Evolutionary conservation across 1,284 basidiomycete genomes (phyloP), one percentile per base, ranked within the genome.

Genomic region (Cryptococcus sp.): DNA sequence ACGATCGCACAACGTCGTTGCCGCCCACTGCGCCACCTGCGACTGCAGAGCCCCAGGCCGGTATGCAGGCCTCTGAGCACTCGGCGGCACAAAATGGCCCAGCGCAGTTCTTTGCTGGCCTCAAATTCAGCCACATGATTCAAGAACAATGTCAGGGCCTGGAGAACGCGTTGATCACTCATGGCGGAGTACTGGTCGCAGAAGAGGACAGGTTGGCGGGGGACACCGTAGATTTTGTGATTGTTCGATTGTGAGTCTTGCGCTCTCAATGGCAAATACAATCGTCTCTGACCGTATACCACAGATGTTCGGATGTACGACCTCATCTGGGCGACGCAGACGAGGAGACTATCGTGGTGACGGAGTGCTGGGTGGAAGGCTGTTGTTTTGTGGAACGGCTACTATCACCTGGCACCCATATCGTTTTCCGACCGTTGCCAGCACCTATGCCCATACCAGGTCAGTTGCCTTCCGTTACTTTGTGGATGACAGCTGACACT

Each of bases 311-410:
- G 25, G 57, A 59, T 17, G 35, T 59, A 25, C 47, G 57, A 20
- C 57, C 57, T 3, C 19, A 39, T 5, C 35, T 59, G 17, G 51
- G 25, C n/a, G 58, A 53, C 0, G 46, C 41, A 0, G 60, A 48
- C 17, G 31, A 59, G 27, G 44, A 22, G 11, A 56, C 69, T 31
- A 56, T 42, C 22, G 50, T 75, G 1, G 76, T 78, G 16, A 79
- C 78, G 1, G 76, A 78, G 54, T 77, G 74, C 60, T 79, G 76
- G 76, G 66, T 79, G 20, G 78, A 79, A 53, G 70, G 66, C 17
- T 78, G 76, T 54, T 68, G 71, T 42, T 71, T 68, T 56, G 69
- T 72, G 40, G 65, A 69, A 40, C 51, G 50, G 6, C 54, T 79
- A 7, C 56, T 77, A 5, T 50, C 65, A 10, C 69, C 70, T 3